Evolutionary conservation across 306 rosid genomes (phyloP), one percentile per base, ranked within the genome.

Genomic region (Castanospermum australe): DNA sequence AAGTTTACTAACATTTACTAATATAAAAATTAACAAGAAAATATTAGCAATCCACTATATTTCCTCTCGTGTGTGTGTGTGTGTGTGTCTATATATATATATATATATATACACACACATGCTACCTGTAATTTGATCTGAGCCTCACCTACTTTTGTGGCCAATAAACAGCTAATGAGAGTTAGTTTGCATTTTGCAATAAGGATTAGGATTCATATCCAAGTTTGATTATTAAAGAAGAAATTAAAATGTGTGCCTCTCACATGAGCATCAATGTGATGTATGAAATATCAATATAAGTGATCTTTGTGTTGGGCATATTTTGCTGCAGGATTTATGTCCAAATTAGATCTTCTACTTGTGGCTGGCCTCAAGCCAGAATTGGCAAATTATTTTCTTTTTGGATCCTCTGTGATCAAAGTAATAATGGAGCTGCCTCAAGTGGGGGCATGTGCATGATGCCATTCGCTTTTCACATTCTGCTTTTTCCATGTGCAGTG

Each of bases 401-500:
- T 17, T 55, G 70, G 79, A 41, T 60, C 68, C 71, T 30, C 50
- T 42, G 44, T 28, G 54, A 59, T 47, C 48, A 48, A 6, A 50
- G 9, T 60, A 77, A 73, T 81, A 67, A 87, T 78, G 77, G 76
- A 80, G 52, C 24, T 71, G 45, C 28, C n/a, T 67, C 56, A 45
- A 51, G 81, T 73, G 79, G 82, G 83, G 81, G 71, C 82, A 79
- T 71, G 47, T 51, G 71, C 66, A 20, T n/a, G n/a, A n/a, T n/a
- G n/a, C n/a, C n/a, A n/a, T 55, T 77, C 62, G 52, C 55, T 79
- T 75, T 79, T 78, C 66, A 65, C 60, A 83, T 61, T 38, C 45
- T 59, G 45, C 71, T 83, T 35, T 80, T 75, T 54, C 66, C 85
- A 77, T 74, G 84, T 66, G 78, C 45, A 75, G 82, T 82, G 74